Conservation (phyloP, 148 eudicot genomes). For the Nyssa sinensis region DNA sequence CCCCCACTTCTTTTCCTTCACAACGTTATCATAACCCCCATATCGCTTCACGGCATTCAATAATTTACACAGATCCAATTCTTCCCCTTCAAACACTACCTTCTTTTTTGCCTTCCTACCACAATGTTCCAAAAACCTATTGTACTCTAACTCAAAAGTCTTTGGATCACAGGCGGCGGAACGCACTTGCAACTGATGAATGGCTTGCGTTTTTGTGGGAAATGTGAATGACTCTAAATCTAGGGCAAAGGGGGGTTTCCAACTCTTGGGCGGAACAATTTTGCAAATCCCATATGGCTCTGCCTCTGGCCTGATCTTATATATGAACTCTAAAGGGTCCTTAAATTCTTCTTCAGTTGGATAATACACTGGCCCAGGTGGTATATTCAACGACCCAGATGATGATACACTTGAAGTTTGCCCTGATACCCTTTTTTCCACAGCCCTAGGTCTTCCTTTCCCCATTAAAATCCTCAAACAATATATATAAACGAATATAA, state of each 20-base stretch:
- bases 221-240: constrained; percentile 69
- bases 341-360: constrained; percentile 89
- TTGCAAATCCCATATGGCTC: constrained; percentile 93
- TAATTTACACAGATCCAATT: constrained; percentile 84
- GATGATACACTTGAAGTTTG: constrained; percentile 32
- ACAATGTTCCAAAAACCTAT: constrained; percentile 70
- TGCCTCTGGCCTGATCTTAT: constrained; percentile 86
- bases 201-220: constrained; percentile 85
- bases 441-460: constrained; percentile 92
- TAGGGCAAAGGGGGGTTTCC: constrained; percentile 92
- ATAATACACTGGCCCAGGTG: constrained; percentile 79
- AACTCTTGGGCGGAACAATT: constrained; percentile 78
- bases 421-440: constrained; percentile 82
- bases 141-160: constrained; percentile 90
- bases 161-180: constrained; percentile 81
- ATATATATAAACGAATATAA: not conserved
- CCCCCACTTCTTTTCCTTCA: constrained; percentile 89
- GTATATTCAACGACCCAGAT: constrained; percentile 52
- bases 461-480: constrained; percentile 62
- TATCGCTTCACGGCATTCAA: constrained; percentile 90
- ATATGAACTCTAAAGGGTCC: constrained; percentile 86
- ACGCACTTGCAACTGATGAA: constrained; percentile 87
- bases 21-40: constrained; percentile 91
- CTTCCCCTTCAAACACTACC: constrained; percentile 92
- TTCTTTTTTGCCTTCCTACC: constrained; percentile 69